A percentile compares a stretch with the other conserved stretches of the same genome.
These are phyloP conservation scores for Sedum album DNA, from an alignment of 164 flowering plant species.

Conservation along the genomic window DNA sequence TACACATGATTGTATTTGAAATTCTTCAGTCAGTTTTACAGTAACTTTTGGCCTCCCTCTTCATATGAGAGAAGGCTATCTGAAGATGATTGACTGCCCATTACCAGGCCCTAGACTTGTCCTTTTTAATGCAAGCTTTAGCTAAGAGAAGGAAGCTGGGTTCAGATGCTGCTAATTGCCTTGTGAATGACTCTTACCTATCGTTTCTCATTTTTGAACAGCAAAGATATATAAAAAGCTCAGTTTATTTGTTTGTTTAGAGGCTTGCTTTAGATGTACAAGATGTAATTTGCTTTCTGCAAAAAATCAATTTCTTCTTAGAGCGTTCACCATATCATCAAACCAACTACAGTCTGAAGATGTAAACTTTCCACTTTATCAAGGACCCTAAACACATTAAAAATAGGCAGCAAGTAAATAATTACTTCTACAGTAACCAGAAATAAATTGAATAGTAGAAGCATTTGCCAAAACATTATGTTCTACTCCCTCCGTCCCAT, in stretches of 20 bases:
- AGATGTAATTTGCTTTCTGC: not conserved
- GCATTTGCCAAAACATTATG: no score
- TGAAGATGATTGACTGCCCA: constrained; percentile 3
- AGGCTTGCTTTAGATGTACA: not conserved
- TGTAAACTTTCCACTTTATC: no score
- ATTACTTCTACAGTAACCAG: no score
- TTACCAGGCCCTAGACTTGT: not conserved
- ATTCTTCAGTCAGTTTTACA: not conserved
- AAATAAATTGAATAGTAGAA: no score
- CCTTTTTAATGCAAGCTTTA: not conserved
- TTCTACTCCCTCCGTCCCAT: no score
- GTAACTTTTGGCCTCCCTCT: not conserved
- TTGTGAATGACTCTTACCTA: not conserved
- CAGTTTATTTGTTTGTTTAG: not conserved
- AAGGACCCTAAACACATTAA: no score
- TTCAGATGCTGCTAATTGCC: not conserved
- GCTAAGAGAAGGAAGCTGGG: not conserved
- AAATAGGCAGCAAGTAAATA: no score
- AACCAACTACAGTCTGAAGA: not conserved
- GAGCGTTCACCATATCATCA: no score
- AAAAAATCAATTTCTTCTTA: not conserved
- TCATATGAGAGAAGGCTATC: not conserved
- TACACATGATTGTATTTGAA: not conserved
- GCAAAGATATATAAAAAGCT: no score
- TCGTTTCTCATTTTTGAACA: not conserved